Evolutionary conservation across 2,329 filamentous ascomycete genomes (phyloP).

Genomic region (Trichoderma sp.): DNA sequence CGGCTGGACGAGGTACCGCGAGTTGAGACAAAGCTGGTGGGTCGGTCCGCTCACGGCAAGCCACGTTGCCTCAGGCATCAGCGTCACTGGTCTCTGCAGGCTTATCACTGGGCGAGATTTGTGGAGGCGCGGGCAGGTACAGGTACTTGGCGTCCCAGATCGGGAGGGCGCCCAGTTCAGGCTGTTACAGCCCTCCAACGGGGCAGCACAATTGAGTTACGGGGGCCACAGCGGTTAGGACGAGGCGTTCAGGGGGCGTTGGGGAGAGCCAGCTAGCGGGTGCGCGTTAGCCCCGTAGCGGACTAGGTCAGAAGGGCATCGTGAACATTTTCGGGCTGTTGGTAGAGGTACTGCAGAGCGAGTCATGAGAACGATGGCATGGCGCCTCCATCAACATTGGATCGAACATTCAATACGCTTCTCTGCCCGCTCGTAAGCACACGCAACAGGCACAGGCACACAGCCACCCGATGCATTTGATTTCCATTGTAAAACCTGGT

Average conservation of each 20-base stretch:
- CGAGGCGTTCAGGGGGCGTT: conserved; percentile 15
- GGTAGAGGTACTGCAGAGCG: not conserved
- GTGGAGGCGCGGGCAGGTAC: not conserved
- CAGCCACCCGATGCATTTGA: not conserved
- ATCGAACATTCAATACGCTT: not conserved
- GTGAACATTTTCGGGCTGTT: not conserved
- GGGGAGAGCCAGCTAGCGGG: conserved; percentile 4
- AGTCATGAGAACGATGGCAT: not conserved
- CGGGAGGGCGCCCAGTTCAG: not conserved
- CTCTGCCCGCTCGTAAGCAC: not conserved
- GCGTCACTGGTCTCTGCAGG: not conserved
- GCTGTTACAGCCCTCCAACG: conserved; percentile 9
- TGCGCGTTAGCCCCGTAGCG: not conserved
- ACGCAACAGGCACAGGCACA: not conserved
- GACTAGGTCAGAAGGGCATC: not conserved
- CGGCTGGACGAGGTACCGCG: conserved; percentile 14
- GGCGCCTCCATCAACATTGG: not conserved
- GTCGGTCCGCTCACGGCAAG: conserved; percentile 15
- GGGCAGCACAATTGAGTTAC: conserved; percentile 8
- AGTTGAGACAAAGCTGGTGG: conserved; percentile 15
- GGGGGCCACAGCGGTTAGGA: conserved; percentile 9
- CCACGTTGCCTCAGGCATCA: conserved; percentile 21
- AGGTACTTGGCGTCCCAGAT: conserved; percentile 10
- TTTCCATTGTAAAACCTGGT: not conserved
- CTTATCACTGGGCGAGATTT: not conserved